Evolutionary conservation across 129 eudicot species (phyloP).

Genomic region (Lactuca sativa): DNA sequence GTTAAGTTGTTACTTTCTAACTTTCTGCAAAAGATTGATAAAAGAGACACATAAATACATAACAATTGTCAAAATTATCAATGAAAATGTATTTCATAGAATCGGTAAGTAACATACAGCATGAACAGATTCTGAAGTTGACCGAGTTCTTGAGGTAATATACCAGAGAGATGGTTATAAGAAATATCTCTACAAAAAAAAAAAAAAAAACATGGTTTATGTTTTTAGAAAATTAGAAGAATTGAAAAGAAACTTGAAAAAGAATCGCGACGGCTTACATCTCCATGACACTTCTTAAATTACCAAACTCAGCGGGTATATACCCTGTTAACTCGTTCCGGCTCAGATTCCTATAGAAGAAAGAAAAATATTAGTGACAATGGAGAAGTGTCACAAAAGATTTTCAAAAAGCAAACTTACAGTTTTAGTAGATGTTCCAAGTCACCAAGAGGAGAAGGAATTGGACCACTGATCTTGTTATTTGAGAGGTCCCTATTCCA

Average conservation of each 20-base stretch:
- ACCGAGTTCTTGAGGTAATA: slow-evolving; percentile 75
- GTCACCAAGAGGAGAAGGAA: slow-evolving; percentile 94
- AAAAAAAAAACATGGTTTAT: not conserved
- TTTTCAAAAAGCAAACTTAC: slow-evolving; percentile 38
- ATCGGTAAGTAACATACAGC: slow-evolving; percentile 53
- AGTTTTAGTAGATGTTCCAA: slow-evolving; percentile 95
- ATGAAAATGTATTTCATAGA: not conserved
- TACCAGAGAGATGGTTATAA: slow-evolving; percentile 72
- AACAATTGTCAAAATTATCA: not conserved
- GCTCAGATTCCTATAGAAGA: slow-evolving; percentile 65
- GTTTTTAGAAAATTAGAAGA: not conserved
- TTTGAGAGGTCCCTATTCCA: slow-evolving; percentile 79
- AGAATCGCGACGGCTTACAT: slow-evolving; percentile 48
- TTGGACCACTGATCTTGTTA: slow-evolving; percentile 70
- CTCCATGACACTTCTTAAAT: slow-evolving; percentile 85
- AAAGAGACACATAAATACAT: too few relatives aligned
- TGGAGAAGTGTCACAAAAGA: not conserved
- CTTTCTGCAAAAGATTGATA: slow-evolving; percentile 46
- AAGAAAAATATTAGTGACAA: not conserved
- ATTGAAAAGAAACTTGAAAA: not conserved
- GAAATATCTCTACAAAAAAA: slow-evolving; percentile 69
- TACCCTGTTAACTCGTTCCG: slow-evolving; percentile 57
- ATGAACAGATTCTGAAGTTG: slow-evolving; percentile 88
- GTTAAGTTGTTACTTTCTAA: slow-evolving; percentile 80
- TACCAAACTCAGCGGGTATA: slow-evolving; percentile 93